Conservation (phyloP, 2,329 filamentous ascomycete species). For the Ascochyta clinopodiicola region DNA sequence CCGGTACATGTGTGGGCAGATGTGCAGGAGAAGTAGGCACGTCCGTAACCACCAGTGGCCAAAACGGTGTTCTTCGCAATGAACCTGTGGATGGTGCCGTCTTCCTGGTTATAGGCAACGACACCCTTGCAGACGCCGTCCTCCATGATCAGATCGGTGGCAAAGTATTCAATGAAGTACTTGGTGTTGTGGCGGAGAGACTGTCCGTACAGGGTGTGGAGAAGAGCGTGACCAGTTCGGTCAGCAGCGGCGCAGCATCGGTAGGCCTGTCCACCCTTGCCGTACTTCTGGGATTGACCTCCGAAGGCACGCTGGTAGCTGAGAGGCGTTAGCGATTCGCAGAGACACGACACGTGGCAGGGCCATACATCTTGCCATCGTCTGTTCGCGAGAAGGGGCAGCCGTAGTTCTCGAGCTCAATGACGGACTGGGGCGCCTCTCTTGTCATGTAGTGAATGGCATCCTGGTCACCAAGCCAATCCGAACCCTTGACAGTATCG, state of each 20-base stretch:
- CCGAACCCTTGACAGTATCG: slow-evolving; percentile 96
- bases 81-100: slow-evolving; percentile 97
- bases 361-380: slow-evolving; percentile 82
- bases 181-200: slow-evolving; percentile 97
- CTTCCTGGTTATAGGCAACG: slow-evolving; percentile 97
- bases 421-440: slow-evolving; percentile 88
- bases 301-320: slow-evolving; percentile 98
- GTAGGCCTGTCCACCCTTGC: slow-evolving; percentile 98
- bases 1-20: slow-evolving; percentile 98
- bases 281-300: slow-evolving; percentile 93
- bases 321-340: slow-evolving; percentile 19
- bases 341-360: slow-evolving; percentile 19
- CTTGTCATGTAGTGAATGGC: slow-evolving; percentile 99
- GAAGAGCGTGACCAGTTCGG: slow-evolving; percentile 93
- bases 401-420: slow-evolving; percentile 96
- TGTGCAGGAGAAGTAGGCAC: slow-evolving; percentile 97
- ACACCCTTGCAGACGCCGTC: slow-evolving; percentile 96
- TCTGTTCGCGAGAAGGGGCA: slow-evolving; percentile 97
- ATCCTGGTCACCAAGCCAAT: slow-evolving; percentile 97
- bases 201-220: slow-evolving; percentile 98
- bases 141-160: slow-evolving; percentile 96
- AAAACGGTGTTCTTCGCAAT: slow-evolving; percentile 95
- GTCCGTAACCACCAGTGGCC: slow-evolving; percentile 95
- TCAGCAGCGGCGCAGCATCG: slow-evolving; percentile 96
- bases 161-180: slow-evolving; percentile 99